Evolutionary conservation across 805 yeast species (phyloP), one percentile per base, ranked within the genome.

Genomic region (Candida broadrunensis): DNA sequence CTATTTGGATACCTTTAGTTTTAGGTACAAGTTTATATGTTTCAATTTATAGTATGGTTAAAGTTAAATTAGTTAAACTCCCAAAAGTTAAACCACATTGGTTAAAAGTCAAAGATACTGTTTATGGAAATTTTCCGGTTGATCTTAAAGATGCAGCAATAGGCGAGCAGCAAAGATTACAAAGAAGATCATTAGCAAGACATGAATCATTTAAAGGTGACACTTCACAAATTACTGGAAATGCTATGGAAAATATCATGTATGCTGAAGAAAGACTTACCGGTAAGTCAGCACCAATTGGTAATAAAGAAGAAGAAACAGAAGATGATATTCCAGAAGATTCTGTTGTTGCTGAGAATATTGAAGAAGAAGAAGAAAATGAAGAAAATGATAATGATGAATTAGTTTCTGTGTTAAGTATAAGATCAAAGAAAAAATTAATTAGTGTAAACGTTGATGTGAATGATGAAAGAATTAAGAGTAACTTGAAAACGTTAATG

Each of bases 1-100:
- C 83, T 0, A 42, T 76, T 25, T 77, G 81, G 80, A 55, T 77
- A 16, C 80, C 81, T 1, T 39, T 73, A 14, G 67, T 75, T 2
- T 47, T 76, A 18, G 56, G 61, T 16, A 51, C 65, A 1, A 55
- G 66, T 14, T 56, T 69, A 1, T 44, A 65, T 8, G 61, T 66
- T 3, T 61, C 75, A 1, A 51, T 68, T n/a, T 70, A 64, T 47
- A 56, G 75, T 42, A 56, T 65, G 47, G 51, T 72, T 18, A 72
- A 65, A 39, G 56, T 67, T n/a, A 51, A 58, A 37, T 21, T 62
- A 3, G 37, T 60, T 13, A 45, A 48, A 9, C 33, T 53, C 1
- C 66, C 68, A 1, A 39, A 55, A 5, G 43, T 59, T 16, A 46
- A 43, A 1, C 37, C 44, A 7, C 73, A 65, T 44, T 70, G 75